Conservation (phyloP, 2,329 filamentous ascomycete genomes). For the Mollisiaceae sp. region DNA sequence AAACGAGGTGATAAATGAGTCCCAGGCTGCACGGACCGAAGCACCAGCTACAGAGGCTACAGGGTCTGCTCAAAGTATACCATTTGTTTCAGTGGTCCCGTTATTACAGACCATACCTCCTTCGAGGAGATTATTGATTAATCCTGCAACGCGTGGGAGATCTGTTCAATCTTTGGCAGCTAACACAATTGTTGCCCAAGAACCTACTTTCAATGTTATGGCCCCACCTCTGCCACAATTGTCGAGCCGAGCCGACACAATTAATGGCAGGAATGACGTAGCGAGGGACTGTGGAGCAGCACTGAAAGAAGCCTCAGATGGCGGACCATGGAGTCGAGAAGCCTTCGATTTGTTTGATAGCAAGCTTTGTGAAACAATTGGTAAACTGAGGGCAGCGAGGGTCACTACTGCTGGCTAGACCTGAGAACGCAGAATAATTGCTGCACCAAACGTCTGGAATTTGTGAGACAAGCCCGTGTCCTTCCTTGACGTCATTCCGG, state of each 20-base stretch:
- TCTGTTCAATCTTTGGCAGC: slow-evolving; percentile 34
- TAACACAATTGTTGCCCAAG: slow-evolving; percentile 31
- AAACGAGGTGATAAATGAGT: not conserved
- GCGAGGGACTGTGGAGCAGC: slow-evolving; percentile 1
- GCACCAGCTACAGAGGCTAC: not conserved
- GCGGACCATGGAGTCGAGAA: slow-evolving; percentile 45
- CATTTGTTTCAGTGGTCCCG: not conserved
- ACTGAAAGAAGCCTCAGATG: slow-evolving; percentile 7
- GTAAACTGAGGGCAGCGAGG: not conserved
- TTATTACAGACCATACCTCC: not conserved
- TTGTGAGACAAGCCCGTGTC: not conserved
- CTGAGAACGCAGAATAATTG: not conserved
- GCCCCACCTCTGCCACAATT: slow-evolving; percentile 26
- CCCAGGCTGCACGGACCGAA: not conserved
- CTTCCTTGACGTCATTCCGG: not conserved
- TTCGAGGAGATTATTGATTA: slow-evolving; percentile 31
- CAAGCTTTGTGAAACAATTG: not conserved
- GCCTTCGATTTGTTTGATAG: slow-evolving; percentile 44
- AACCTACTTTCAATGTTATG: slow-evolving; percentile 23
- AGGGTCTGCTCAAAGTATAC: not conserved
- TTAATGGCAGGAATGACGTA: slow-evolving; percentile 13
- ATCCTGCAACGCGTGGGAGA: slow-evolving; percentile 39
- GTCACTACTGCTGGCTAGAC: not conserved
- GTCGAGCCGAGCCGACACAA: slow-evolving; percentile 10
- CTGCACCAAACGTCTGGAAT: not conserved